Evolutionary conservation across 805 yeast genomes (phyloP).

Genomic region (Citeromyces nyonsensis): DNA sequence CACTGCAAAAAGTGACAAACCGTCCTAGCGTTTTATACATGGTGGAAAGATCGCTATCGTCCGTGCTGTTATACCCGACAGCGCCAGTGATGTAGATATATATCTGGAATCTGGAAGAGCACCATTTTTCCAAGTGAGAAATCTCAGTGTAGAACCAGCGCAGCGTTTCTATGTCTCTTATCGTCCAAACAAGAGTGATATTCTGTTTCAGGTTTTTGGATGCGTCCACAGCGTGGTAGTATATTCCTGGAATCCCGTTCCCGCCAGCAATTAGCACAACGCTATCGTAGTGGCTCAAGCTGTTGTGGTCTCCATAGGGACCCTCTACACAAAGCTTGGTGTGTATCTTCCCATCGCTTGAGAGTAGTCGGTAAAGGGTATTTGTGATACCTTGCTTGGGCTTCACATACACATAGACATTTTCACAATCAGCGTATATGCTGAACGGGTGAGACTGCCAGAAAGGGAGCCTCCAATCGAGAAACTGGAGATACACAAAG

Average conservation of each 20-base stretch:
- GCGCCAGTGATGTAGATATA: constrained; percentile 22
- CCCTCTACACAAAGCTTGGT: constrained; percentile 39
- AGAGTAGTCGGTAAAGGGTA: constrained; percentile 14
- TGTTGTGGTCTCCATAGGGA: constrained; percentile 46
- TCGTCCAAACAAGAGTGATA: constrained; percentile 45
- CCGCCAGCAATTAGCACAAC: constrained; percentile 60
- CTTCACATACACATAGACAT: constrained; percentile 27
- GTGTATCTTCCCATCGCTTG: constrained; percentile 11
- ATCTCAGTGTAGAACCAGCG: constrained; percentile 32
- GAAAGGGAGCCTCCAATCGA: constrained; percentile 31
- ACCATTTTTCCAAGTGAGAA: constrained; percentile 10
- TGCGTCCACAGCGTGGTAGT: constrained; percentile 16
- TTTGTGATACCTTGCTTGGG: constrained; percentile 45
- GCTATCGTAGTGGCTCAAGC: constrained; percentile 31
- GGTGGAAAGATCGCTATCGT: constrained; percentile 3
- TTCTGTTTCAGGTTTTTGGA: constrained; percentile 14
- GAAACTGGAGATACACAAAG: constrained; percentile 20
- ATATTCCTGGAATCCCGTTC: constrained; percentile 51
- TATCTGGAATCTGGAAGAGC: constrained; percentile 9
- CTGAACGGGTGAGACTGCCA: constrained; percentile 76
- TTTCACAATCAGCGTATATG: constrained; percentile 22
- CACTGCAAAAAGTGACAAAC: constrained; percentile 24
- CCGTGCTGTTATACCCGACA: constrained; percentile 2
- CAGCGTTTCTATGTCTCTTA: constrained; percentile 34
- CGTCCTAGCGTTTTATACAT: constrained; percentile 8